These are phyloP conservation scores for Debaryomyces singareniensis DNA, from an alignment of 1,139 yeast species.

Conservation along the genomic window DNA sequence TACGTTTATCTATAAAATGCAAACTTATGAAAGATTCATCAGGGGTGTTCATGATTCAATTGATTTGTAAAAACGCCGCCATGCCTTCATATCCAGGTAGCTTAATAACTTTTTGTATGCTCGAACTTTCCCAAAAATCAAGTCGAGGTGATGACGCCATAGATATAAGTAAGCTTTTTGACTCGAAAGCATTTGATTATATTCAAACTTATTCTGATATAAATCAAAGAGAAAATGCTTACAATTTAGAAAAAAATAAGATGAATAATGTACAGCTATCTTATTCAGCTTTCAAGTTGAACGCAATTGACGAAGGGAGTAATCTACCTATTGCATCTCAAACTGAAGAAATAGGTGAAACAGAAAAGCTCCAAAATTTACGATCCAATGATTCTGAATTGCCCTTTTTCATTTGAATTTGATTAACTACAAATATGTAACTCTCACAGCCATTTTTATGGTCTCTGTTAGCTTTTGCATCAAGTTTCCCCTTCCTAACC, in stretches of 20 bases:
- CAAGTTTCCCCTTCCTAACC: constrained; percentile 20
- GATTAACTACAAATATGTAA: constrained; percentile 22
- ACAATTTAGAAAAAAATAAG: not conserved
- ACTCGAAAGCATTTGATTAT: constrained; percentile 20
- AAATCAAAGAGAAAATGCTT: too few relatives aligned
- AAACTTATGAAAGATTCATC: constrained; percentile 52
- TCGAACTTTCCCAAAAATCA: constrained; percentile 31
- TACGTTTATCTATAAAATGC: constrained; percentile 52
- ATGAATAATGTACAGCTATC: not conserved
- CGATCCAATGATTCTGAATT: constrained; percentile 37
- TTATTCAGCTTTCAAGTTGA: not conserved
- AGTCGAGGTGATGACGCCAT: not conserved
- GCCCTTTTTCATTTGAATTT: constrained; percentile 27
- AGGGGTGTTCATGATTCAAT: constrained; percentile 47
- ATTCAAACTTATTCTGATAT: constrained; percentile 10
- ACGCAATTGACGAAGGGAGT: constrained; percentile 7
- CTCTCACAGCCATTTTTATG: constrained; percentile 39
- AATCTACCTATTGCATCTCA: too few relatives aligned
- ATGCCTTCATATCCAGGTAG: constrained; percentile 47
- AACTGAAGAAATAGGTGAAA: too few relatives aligned
- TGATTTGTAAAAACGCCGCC: constrained; percentile 31
- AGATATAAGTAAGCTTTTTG: constrained; percentile 15
- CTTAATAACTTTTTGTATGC: constrained; percentile 53
- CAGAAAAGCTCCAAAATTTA: too few relatives aligned
- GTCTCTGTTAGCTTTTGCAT: constrained; percentile 31